Base-by-base conservation (phyloP, 768 basidiomycete genomes). In the Mycena galericulata region DNA sequence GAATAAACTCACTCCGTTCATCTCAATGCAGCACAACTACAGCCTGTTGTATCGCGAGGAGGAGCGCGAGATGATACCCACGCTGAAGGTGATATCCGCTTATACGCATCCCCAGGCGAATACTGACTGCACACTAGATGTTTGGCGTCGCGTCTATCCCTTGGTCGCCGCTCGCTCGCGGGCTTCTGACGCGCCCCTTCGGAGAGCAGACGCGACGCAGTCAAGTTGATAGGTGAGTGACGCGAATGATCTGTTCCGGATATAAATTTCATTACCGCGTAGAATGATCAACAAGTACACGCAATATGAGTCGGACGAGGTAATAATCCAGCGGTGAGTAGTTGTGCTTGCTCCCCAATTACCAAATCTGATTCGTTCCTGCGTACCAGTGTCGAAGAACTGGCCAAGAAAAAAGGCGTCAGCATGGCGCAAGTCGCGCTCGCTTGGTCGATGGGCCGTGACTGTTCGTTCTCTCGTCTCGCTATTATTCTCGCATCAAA, bases 21-120 rank as follows among this genome's bases (percentile, higher is more conserved):
- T 91, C 73, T 88, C 87, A 1, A 89, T 91, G 89, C 90, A 91
- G 75, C 91, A 91, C 72, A 87, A 89, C 64, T 86, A 91, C 75
- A 88, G 79, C 65, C 75, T 89, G 11, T 72, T 88, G 17, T 91
- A 92, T 71, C 55, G 59, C 15, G 90, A 92, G 74, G 90, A 92
- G 72, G 89, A 89, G 72, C 79, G 87, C 3, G 88, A 88, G 71
- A 88, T 89, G 87, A 86, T 89, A 71, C 90, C 90, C 2, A 85
- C 85, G 2, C 77, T 88, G 36, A 86, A 87, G 79, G 87, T 85
- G 26, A n/a, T n/a, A n/a, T n/a, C n/a, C n/a, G n/a, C n/a, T n/a
- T n/a, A n/a, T n/a, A n/a, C n/a, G n/a, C n/a, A n/a, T n/a, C n/a
- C n/a, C n/a, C n/a, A n/a, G n/a, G n/a, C n/a, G n/a, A n/a, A n/a